Base-by-base conservation (phyloP, 768 basidiomycete genomes). In the Pleurotus sapidus region DNA sequence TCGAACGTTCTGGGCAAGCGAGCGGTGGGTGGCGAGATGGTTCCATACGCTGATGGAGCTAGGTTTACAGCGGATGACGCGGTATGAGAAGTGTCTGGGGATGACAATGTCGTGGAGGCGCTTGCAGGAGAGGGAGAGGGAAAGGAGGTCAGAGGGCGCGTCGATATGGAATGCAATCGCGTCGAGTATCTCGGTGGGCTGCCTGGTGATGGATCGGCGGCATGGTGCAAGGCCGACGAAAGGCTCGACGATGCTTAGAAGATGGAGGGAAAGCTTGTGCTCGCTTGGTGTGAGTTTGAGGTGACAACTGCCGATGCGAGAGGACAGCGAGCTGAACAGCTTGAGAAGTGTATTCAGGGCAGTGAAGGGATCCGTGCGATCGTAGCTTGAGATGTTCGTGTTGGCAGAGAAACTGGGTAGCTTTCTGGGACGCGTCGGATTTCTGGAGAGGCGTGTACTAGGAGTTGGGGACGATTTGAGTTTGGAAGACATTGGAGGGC, bases 161-260 rank as follows among this genome's bases (percentile, higher is more conserved):
- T 85, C 83, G 57, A 89, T 63, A 58, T 84, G 76, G 57, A 72
- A 83, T 8, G 76, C 75, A 63, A 88, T 83, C 20, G 73, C 70
- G 62, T 89, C 86, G 17, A 88, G 73, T 25, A 88, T 81, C 68
- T 89, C 86, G 1, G 84, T 87, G 5, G 86, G 86, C 63, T 85
- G 84, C 23, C 80, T 77, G 3, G 78, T 78, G 56, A 82, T 72
- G 1, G 77, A 75, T 43, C 73, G 67, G 48, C 75, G 70, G n/a
- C 79, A 76, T 2, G 77, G 76, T n/a, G 75, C 68, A 55, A 77
- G 71, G 30, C 78, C 77, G 49, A 87, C 75, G 67, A 84, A 88
- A 8, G 86, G 86, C 61, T 88, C 86, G 59, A 88, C 69, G 59
- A 87, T 79, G 25, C 72, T 71, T 46, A 88, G 74, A 3, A 89